A percentile compares a stretch with the other conserved stretches of the same genome.
Conservation (phyloP, 345 rosid genomes). For the Brassica napus region DNA sequence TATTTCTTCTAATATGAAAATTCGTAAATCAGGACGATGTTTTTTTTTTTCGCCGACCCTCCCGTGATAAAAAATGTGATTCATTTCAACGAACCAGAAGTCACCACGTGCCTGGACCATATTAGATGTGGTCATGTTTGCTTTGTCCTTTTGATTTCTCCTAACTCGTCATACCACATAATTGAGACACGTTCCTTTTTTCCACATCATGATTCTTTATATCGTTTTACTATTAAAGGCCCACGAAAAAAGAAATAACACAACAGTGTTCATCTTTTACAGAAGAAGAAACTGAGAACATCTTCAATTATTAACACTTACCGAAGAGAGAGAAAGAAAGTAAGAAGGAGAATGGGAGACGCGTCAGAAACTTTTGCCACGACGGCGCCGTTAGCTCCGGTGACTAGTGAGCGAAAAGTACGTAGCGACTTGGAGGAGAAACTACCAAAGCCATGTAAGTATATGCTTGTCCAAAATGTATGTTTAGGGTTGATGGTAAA, state of each 20-base stretch:
- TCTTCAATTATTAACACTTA: slow-evolving; percentile 14
- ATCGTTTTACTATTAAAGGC: slow-evolving; percentile 18
- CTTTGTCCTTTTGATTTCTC: slow-evolving; percentile 13
- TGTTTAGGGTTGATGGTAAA: background rate
- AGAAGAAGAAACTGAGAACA: slow-evolving; percentile 11
- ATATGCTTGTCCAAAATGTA: background rate
- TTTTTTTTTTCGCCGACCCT: background rate
- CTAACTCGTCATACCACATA: slow-evolving; percentile 2
- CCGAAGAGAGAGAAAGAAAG: background rate
- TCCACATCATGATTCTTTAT: background rate
- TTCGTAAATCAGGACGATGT: background rate
- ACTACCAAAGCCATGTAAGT: slow-evolving; percentile 76
- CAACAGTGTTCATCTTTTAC: background rate
- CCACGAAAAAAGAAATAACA: background rate
- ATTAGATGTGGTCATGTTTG: slow-evolving; percentile 8
- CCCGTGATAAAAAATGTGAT: background rate
- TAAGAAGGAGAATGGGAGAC: slow-evolving; percentile 10
- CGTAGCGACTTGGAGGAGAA: slow-evolving; percentile 62
- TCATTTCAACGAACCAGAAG: background rate
- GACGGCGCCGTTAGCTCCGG: slow-evolving; percentile 67
- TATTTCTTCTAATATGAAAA: background rate
- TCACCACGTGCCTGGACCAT: slow-evolving; percentile 18
- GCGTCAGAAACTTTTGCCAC: slow-evolving; percentile 47
- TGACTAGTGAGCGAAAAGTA: slow-evolving; percentile 60
- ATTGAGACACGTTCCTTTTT: slow-evolving; percentile 9